Base-by-base conservation (phyloP, 768 basidiomycete genomes). In the Boletus fagicola region DNA sequence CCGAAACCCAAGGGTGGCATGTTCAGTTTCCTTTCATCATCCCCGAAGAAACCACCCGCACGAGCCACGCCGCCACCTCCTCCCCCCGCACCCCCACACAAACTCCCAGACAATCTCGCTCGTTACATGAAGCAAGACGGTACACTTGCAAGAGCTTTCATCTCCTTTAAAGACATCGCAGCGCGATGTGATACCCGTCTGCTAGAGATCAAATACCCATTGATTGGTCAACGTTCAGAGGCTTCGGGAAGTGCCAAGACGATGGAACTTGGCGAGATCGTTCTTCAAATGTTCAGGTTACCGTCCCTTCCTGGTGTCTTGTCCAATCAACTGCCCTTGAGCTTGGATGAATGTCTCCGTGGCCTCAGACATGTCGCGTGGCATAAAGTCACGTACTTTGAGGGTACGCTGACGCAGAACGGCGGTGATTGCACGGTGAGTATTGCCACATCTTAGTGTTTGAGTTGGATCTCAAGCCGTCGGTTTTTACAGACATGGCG, bases 381-480 rank as follows among this genome's bases (percentile, higher is more conserved):
- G 94, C 94, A 96, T 67, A 94, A 95, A 75, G 83, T 88, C 62
- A 92, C 93, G 22, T 95, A 96, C 73, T 92, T 91, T 73, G 90
- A 97, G 72, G 94, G 96, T 28, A 87, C 85, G 0, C 73, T 98
- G 62, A 98, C 96, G 15, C 96, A 98, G 76, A 84, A 80, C 60
- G 96, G 96, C 16, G 96, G 95, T 11, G 96, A 96, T 69, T 97
- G 94, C 69, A 80, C 76, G 59, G 95, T 97, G 73, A 69, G 91
- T 77, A 31, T 20, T 5, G 15, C 26, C 28, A 26, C 22, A 4
- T 12, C 38, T 44, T n/a, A 12, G 5, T 10, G 26, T 39, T 44
- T 26, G n/a, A 43, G 28, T 43, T 39, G 30, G 15, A 53, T 26
- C 49, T 50, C 49, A 47, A 43, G n/a, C 42, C 43, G 5, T 51